phyloP scores from a whole-genome alignment of 2,329 filamentous ascomycete genomes.

The Fusarium circinatum region DNA sequence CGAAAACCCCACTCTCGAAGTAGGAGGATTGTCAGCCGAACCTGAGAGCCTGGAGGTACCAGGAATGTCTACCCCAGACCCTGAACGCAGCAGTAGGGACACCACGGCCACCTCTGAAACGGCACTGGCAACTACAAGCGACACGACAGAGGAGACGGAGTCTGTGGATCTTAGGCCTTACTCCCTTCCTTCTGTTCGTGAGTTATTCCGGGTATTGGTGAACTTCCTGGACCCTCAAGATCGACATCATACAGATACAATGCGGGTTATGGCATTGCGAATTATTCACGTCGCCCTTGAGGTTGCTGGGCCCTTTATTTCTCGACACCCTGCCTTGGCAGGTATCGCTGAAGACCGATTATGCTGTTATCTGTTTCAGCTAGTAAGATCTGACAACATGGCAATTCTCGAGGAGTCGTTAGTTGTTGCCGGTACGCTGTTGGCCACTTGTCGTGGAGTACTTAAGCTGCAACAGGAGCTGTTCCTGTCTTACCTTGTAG shows the following conservation, averaged over 20 bases:
- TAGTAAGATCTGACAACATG: slow-evolving; percentile 96
- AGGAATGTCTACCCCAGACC: slow-evolving; percentile 30
- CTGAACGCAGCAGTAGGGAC: slow-evolving; percentile 56
- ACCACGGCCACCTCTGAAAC: slow-evolving; percentile 61
- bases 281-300: slow-evolving; percentile 98
- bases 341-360: slow-evolving; percentile 90
- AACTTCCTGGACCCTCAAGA: slow-evolving; percentile 95
- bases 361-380: slow-evolving; percentile 93
- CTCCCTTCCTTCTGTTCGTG: slow-evolving; percentile 91
- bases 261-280: slow-evolving; percentile 95
- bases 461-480: slow-evolving; percentile 97
- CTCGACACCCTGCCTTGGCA: slow-evolving; percentile 88
- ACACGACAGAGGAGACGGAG: slow-evolving; percentile 54
- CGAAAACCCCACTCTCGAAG: slow-evolving; percentile 56
- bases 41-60: slow-evolving; percentile 30
- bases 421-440: slow-evolving; percentile 87
- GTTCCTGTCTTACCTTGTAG: slow-evolving; percentile 92
- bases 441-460: slow-evolving; percentile 89
- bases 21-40: slow-evolving; percentile 33
- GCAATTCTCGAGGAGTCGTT: slow-evolving; percentile 92
- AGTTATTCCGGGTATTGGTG: slow-evolving; percentile 92
- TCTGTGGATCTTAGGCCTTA: slow-evolving; percentile 81
- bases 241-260: slow-evolving; percentile 89
- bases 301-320: slow-evolving; percentile 94
- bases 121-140: slow-evolving; percentile 35